Evolutionary conservation across 83 land plant species (phyloP).

Genomic region (Picea abies): DNA sequence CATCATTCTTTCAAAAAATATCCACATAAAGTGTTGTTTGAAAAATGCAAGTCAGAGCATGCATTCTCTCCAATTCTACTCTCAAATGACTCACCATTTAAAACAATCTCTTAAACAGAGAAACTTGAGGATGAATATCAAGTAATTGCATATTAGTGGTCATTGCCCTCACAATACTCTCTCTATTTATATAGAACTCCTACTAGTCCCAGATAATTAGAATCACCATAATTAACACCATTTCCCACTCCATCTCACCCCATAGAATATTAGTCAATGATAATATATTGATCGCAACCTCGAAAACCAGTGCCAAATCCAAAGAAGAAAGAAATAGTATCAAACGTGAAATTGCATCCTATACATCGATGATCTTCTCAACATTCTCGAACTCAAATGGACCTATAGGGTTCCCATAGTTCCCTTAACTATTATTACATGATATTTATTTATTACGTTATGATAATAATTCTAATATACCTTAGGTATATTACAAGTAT

Average conservation of each 20-base stretch:
- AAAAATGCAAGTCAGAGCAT: too few relatives aligned
- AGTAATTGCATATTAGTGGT: conserved; percentile 89
- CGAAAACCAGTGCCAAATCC: conserved; percentile 48
- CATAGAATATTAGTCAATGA: conserved; percentile 97
- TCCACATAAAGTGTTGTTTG: too few relatives aligned
- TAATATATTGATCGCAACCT: conserved; percentile 90
- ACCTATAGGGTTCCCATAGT: too few relatives aligned
- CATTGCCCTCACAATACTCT: conserved; percentile 93
- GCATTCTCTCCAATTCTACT: too few relatives aligned
- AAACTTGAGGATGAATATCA: conserved; percentile 89
- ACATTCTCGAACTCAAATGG: too few relatives aligned
- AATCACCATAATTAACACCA: conserved; percentile 84
- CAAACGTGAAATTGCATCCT: conserved; percentile 87
- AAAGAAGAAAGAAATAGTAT: conserved; percentile 82
- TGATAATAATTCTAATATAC: too few relatives aligned
- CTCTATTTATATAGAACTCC: conserved; percentile 88
- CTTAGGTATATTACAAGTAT: too few relatives aligned
- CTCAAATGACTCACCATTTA: too few relatives aligned
- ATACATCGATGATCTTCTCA: conserved; percentile 55
- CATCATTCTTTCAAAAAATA: too few relatives aligned
- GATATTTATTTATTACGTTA: too few relatives aligned
- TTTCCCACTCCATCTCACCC: conserved; percentile 99
- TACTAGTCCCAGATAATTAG: conserved; percentile 96
- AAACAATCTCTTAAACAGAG: too few relatives aligned
- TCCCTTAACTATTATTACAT: too few relatives aligned